Evolutionary conservation across 805 yeast species (phyloP).

Genomic region (Saccharomycopsis lassenensis): DNA sequence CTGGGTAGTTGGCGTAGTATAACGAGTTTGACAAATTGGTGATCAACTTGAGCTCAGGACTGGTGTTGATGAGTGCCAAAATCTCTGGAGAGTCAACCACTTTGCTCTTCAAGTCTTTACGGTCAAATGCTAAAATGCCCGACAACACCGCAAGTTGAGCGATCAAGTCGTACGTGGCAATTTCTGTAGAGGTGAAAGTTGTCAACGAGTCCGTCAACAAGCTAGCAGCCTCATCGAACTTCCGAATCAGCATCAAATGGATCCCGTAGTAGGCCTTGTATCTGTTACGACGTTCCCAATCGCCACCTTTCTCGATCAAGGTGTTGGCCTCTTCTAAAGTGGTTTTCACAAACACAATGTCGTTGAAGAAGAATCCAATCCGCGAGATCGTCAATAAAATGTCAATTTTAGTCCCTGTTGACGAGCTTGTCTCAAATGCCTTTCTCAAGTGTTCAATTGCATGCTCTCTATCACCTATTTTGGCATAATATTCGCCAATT

Average conservation of each 20-base stretch:
- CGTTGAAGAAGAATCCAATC: constrained; percentile 82
- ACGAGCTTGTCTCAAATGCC: constrained; percentile 69
- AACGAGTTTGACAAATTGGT: constrained; percentile 74
- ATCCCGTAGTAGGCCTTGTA: constrained; percentile 87
- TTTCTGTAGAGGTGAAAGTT: constrained; percentile 88
- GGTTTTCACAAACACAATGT: constrained; percentile 55
- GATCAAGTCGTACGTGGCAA: constrained; percentile 79
- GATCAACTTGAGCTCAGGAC: constrained; percentile 67
- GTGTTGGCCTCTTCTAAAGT: constrained; percentile 62
- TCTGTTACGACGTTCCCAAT: constrained; percentile 96
- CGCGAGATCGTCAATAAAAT: constrained; percentile 71
- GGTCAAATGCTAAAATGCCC: constrained; percentile 74
- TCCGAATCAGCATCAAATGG: constrained; percentile 72
- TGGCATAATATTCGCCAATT: constrained; percentile 81
- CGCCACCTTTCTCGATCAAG: constrained; percentile 93
- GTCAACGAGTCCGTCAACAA: constrained; percentile 84
- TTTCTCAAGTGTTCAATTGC: constrained; percentile 58
- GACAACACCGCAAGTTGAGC: constrained; percentile 81
- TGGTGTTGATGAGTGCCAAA: constrained; percentile 62
- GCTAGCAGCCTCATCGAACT: constrained; percentile 76
- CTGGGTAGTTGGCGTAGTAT: constrained; percentile 78
- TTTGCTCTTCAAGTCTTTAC: constrained; percentile 75
- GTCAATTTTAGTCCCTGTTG: constrained; percentile 87
- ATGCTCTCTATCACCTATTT: constrained; percentile 68
- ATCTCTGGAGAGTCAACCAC: constrained; percentile 92